phyloP scores from a whole-genome alignment of 129 eudicot genomes.

The Chrysanthemum makinoi region DNA sequence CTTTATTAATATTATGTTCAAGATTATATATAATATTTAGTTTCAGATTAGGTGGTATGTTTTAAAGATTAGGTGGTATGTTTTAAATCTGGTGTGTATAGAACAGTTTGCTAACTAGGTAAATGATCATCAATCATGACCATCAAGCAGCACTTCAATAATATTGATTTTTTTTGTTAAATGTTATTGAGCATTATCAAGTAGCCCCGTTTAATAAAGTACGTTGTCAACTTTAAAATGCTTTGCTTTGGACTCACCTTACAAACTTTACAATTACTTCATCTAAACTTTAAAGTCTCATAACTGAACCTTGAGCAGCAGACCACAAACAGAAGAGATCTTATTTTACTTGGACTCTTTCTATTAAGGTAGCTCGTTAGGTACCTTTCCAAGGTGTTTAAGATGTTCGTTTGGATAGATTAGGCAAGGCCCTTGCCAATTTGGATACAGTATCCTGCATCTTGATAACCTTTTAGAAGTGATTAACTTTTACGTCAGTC shows the following conservation, averaged over 20 bases:
- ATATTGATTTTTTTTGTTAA: too few relatives aligned
- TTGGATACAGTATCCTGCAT: too few relatives aligned
- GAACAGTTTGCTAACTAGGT: not conserved
- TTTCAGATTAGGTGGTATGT: constrained; percentile 12
- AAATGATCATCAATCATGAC: not conserved
- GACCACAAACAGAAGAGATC: constrained; percentile 1
- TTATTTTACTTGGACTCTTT: not conserved
- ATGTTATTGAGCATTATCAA: too few relatives aligned
- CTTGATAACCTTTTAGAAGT: too few relatives aligned
- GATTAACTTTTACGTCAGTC: too few relatives aligned
- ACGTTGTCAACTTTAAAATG: not conserved
- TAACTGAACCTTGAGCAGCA: not conserved
- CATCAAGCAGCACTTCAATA: not conserved
- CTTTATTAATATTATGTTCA: not conserved
- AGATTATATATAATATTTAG: constrained; percentile 8
- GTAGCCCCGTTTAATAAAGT: too few relatives aligned
- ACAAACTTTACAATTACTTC: constrained; percentile 2
- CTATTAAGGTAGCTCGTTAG: not conserved
- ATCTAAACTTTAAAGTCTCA: not conserved
- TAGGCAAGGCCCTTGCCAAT: too few relatives aligned
- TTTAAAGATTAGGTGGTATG: not conserved
- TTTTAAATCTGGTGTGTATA: not conserved
- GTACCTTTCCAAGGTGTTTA: not conserved
- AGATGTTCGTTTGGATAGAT: not conserved
- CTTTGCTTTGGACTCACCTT: not conserved